Percentiles rank a stretch among this genome's conserved stretches.
Conservation (phyloP, 2,329 filamentous ascomycete species). For the Orbilia brochopaga region DNA sequence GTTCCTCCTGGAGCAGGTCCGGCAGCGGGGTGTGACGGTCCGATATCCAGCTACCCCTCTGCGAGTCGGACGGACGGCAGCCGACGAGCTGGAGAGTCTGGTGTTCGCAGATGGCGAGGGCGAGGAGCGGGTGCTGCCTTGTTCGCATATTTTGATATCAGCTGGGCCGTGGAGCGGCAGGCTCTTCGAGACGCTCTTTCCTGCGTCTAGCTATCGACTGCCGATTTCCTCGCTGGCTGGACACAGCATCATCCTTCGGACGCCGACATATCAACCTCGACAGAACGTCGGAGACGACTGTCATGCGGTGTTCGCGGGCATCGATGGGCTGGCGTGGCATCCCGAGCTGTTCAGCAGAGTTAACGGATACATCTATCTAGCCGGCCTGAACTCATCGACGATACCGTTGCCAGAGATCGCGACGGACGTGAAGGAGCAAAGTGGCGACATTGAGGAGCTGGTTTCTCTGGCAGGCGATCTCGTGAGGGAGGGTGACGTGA, state of each 20-base stretch:
- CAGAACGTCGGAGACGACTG: background rate
- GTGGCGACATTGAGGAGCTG: constrained; percentile 55
- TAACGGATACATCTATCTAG: constrained; percentile 74
- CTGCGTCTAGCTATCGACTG: constrained; percentile 62
- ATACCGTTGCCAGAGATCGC: constrained; percentile 67
- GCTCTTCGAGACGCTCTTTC: constrained; percentile 72
- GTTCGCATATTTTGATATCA: constrained; percentile 70
- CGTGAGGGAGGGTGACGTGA: constrained; percentile 9
- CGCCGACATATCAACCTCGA: constrained; percentile 58
- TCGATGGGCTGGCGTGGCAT: constrained; percentile 64
- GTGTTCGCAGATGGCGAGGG: constrained; percentile 54
- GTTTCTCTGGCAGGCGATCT: constrained; percentile 11
- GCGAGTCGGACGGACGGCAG: constrained; percentile 13
- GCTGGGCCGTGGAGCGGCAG: constrained; percentile 74
- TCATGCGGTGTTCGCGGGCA: constrained; percentile 72
- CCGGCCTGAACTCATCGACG: constrained; percentile 70
- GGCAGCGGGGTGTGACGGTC: constrained; percentile 68
- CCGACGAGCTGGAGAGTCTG: constrained; percentile 21
- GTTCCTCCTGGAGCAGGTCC: constrained; percentile 68
- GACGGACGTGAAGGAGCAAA: constrained; percentile 56
- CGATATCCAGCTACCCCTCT: constrained; percentile 66
- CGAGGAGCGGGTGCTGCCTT: constrained; percentile 61
- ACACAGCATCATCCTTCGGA: constrained; percentile 72
- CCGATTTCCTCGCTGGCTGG: constrained; percentile 71
- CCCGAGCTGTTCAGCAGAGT: constrained; percentile 74